Conservation (phyloP, 345 rosid species). For the Citropsis articulata region DNA sequence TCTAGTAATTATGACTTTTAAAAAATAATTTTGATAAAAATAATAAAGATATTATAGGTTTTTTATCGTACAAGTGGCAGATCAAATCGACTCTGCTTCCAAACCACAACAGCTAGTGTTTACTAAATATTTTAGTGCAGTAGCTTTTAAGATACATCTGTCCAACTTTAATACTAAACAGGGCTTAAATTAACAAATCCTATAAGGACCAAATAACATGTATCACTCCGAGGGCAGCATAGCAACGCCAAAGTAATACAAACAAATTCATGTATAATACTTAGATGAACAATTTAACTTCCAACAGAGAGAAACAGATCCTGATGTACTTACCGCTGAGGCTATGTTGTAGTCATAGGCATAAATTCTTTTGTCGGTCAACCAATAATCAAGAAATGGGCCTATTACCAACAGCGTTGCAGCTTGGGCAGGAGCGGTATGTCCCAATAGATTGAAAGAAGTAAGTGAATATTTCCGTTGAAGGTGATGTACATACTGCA, state of each 20-base stretch:
- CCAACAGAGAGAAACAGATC: neutral
- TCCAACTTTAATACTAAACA: too few relatives aligned
- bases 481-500: conserved; percentile 96
- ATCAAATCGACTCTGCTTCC: too few relatives aligned
- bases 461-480: conserved; percentile 78
- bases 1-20: too few relatives aligned
- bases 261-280: neutral
- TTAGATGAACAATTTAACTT: neutral
- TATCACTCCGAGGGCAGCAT: neutral
- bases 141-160: too few relatives aligned
- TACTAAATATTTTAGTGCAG: too few relatives aligned
- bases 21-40: too few relatives aligned
- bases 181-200: neutral
- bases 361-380: conserved; percentile 72
- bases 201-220: neutral
- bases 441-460: conserved; percentile 93
- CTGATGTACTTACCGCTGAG: conserved; percentile 55
- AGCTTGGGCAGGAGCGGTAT: conserved; percentile 98
- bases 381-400: conserved; percentile 92
- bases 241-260: neutral
- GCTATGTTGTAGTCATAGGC: conserved; percentile 54
- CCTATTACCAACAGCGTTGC: conserved; percentile 76
- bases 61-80: too few relatives aligned
- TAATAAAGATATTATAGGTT: too few relatives aligned
- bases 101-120: too few relatives aligned